Evolutionary conservation across 805 yeast species (phyloP), one percentile per base, ranked within the genome.

Genomic region (Kodamaea nitidulidarum): DNA sequence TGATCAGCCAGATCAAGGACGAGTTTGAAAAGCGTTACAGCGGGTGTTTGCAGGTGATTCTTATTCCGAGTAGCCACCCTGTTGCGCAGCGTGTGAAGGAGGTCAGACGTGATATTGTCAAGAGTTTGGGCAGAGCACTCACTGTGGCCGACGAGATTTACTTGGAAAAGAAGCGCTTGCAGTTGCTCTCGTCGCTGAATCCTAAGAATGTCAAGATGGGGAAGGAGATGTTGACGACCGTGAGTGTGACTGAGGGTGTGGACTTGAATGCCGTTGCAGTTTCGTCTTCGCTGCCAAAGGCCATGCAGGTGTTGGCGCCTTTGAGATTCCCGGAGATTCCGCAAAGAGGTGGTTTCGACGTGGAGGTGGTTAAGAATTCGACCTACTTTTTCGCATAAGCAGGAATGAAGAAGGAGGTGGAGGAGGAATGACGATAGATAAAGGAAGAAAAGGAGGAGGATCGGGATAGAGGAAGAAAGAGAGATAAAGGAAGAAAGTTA

Each of bases 21-120:
- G 98, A 91, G 61, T 88, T 93, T 53, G 85, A 80, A 54, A 74
- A 74, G 49, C 77, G 98, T 48, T 91, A 91, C 56, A 74, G 66
- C 39, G 83, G 83, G 11, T 81, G 81, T 50, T 70, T 87, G 38
- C 80, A 81, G 51, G 71, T 78, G 8, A 69, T 80, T 6, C 61
- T 64, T 14, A 73, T 90, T 27, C 76, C 79, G 11, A 66, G 67
- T 24, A 63, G 63, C 9, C 71, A 78, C 30, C 75, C 66, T 8
- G 64, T 76, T 4, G 90, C 78, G 5, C 46, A 53, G 39, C 65
- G 68, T 35, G 71, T 90, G 24, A 49, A 60, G 30, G 66, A 58
- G 12, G 68, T 77, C 27, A 73, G 87, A 52, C 58, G 67, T 21
- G 64, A 71, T 7, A 64, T 78, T 15, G 67, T 76, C 6, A 52